phyloP scores from a whole-genome alignment of 345 rosid genomes.

The Populus deltoides region DNA sequence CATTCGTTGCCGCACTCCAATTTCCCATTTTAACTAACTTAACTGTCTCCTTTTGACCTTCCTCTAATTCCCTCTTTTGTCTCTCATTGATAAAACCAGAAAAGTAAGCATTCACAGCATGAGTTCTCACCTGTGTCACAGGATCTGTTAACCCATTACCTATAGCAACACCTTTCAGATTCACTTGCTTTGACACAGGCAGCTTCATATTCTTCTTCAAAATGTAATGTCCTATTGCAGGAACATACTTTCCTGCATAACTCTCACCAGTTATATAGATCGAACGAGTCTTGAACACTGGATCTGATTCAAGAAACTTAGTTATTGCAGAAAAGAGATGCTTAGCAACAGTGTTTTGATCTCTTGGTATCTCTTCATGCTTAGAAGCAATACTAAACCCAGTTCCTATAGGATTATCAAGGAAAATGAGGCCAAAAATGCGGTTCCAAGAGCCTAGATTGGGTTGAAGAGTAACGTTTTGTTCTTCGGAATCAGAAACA shows the following conservation, averaged over 20 bases:
- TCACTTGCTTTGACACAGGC: conserved; percentile 32
- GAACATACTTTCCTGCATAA: conserved; percentile 77
- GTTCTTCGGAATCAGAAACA: conserved; percentile 17
- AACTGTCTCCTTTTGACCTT: conserved; percentile 44
- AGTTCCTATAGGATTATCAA: conserved; percentile 73
- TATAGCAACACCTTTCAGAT: conserved; percentile 63
- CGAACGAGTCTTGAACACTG: conserved; percentile 45
- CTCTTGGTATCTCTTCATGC: conserved; percentile 48
- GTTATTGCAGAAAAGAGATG: conserved; percentile 59
- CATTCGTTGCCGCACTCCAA: conserved; percentile 68
- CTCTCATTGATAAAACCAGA: conserved; percentile 62
- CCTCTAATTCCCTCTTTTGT: conserved; percentile 57
- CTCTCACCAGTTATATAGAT: conserved; percentile 76
- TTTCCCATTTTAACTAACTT: conserved; percentile 34
- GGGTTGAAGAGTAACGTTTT: conserved; percentile 33
- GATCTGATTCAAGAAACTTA: conserved; percentile 46
- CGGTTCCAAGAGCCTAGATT: conserved; percentile 77
- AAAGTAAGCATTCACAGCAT: conserved; percentile 54
- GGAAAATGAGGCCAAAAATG: conserved; percentile 59
- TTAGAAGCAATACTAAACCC: conserved; percentile 40
- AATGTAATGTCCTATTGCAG: conserved; percentile 75
- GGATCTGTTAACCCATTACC: conserved; percentile 88
- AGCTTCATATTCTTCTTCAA: conserved; percentile 40
- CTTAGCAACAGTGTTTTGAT: conserved; percentile 23
- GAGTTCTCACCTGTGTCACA: conserved; percentile 46